These are phyloP conservation scores for Hemisphaericaspora lyxosophila DNA, from an alignment of 1,139 yeast genomes.

Conservation along the genomic window DNA sequence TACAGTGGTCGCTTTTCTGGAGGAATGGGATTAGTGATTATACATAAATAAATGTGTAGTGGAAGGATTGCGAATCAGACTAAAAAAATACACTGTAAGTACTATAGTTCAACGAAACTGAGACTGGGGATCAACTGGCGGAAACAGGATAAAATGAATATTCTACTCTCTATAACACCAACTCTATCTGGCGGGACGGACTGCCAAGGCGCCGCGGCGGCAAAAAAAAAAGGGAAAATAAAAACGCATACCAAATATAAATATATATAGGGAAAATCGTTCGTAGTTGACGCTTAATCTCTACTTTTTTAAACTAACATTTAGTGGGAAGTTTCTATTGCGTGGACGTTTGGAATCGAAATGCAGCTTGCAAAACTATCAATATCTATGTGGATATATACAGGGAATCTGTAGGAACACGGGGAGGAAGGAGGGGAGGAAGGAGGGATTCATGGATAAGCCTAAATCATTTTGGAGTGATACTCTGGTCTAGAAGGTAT, in stretches of 20 bases:
- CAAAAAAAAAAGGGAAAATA: neutral
- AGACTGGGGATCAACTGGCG: neutral
- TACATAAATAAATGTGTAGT: neutral
- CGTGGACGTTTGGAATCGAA: neutral
- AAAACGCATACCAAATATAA: slow-evolving; percentile 1
- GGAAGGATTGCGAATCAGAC: neutral
- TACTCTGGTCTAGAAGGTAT: slow-evolving; percentile 11
- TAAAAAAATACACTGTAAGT: slow-evolving; percentile 7
- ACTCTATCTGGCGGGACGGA: neutral
- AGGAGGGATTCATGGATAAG: neutral
- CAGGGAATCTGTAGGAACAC: slow-evolving; percentile 1
- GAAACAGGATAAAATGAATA: neutral
- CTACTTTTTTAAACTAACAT: neutral
- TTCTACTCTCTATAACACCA: neutral
- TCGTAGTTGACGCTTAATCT: slow-evolving; percentile 1
- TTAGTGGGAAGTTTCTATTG: slow-evolving; percentile 5
- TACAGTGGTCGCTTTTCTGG: neutral
- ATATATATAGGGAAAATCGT: neutral
- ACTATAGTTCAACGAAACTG: slow-evolving; percentile 2
- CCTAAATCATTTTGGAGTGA: slow-evolving; percentile 5
- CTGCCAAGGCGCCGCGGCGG: too few species aligned
- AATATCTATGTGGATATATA: too few species aligned
- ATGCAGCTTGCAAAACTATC: neutral
- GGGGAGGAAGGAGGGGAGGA: neutral
- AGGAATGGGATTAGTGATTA: neutral